phyloP scores from a whole-genome alignment of 2,329 filamentous ascomycete species.

The Tolypocladium tundrense region DNA sequence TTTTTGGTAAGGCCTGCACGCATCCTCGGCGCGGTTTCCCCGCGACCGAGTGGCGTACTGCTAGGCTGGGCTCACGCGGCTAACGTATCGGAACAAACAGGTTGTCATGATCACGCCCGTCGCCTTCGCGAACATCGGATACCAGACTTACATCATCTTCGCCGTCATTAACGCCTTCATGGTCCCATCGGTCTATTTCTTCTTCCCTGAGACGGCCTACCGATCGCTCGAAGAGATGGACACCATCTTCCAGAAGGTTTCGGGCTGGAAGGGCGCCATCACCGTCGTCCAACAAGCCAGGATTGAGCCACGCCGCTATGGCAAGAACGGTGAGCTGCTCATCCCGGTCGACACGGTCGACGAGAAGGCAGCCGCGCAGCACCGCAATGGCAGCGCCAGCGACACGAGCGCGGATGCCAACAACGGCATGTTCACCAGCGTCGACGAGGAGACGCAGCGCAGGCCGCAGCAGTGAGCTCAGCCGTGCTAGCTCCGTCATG shows the following conservation, averaged over 20 bases:
- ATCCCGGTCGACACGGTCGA: slow-evolving; percentile 32
- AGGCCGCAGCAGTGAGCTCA: slow-evolving; percentile 4
- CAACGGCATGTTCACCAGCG: slow-evolving; percentile 16
- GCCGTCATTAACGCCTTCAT: slow-evolving; percentile 54
- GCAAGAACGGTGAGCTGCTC: slow-evolving; percentile 48
- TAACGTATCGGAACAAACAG: slow-evolving; percentile 7
- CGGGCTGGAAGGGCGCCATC: slow-evolving; percentile 26
- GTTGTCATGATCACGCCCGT: slow-evolving; percentile 54
- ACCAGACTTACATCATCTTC: slow-evolving; percentile 56
- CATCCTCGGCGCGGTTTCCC: neutral
- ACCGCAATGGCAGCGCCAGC: slow-evolving; percentile 17
- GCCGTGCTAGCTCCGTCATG: neutral
- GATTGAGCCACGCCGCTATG: slow-evolving; percentile 44
- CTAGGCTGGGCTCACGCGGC: neutral
- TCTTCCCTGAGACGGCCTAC: slow-evolving; percentile 56
- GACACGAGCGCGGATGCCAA: slow-evolving; percentile 11
- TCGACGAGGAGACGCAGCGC: slow-evolving; percentile 24
- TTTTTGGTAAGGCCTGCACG: slow-evolving; percentile 30
- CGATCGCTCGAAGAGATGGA: slow-evolving; percentile 59
- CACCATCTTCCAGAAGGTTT: slow-evolving; percentile 48
- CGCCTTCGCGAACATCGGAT: slow-evolving; percentile 44
- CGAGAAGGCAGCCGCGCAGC: slow-evolving; percentile 21
- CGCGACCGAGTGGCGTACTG: neutral
- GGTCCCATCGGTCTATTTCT: slow-evolving; percentile 47
- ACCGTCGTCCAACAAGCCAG: slow-evolving; percentile 25